Percentiles rank a stretch among this genome's conserved stretches.
Evolutionary conservation across 768 basidiomycete genomes (phyloP).

Genomic region (Termitomyces sp.): DNA sequence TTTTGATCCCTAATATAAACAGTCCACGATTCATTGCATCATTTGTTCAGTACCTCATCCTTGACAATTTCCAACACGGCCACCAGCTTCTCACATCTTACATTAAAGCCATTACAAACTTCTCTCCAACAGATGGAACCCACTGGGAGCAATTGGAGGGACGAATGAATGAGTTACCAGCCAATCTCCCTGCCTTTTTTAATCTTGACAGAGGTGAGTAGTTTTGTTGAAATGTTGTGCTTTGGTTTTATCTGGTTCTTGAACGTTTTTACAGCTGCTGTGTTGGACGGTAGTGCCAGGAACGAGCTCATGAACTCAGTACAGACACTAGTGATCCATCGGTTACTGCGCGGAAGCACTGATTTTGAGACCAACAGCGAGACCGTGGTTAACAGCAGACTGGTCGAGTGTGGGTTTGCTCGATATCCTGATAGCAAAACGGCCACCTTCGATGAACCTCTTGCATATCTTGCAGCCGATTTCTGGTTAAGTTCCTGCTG

Average conservation of each 20-base stretch:
- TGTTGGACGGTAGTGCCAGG: too few species aligned
- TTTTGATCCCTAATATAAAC: not conserved
- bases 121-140: not conserved
- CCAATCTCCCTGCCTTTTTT: not conserved
- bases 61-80: not conserved
- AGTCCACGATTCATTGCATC: not conserved
- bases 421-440: not conserved
- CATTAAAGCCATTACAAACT: not conserved
- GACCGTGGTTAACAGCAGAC: not conserved
- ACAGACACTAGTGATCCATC: not conserved
- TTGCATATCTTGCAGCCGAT: constrained; percentile 1
- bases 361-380: not conserved
- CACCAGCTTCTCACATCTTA: not conserved
- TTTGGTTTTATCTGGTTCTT: not conserved
- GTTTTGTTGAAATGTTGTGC: not conserved
- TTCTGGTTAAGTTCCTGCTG: not conserved
- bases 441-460: not conserved
- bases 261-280: not conserved
- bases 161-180: not conserved
- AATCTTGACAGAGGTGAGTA: not conserved
- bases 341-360: not conserved
- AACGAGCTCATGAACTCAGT: too few species aligned
- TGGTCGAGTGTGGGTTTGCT: not conserved
- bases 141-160: not conserved
- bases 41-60: not conserved